Evolutionary conservation across 2,329 filamentous ascomycete species (phyloP), one percentile per base, ranked within the genome.

Genomic region (Parasarocladium wereldwijsianum): DNA sequence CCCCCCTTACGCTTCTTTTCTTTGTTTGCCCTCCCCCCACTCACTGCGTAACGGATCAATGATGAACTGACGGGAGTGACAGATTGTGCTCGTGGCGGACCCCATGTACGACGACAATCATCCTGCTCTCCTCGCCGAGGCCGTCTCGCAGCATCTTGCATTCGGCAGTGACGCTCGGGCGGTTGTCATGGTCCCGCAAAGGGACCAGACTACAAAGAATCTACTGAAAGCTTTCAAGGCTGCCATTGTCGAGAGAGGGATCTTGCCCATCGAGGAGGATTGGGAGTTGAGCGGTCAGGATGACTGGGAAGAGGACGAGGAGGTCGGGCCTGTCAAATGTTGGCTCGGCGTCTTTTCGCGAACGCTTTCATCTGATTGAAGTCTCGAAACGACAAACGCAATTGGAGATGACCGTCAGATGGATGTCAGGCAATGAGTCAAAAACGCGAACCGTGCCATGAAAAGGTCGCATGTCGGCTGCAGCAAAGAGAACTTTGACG

Each of bases 101-200:
- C 70, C 83, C 1, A 59, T 98, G 13, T 96, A 96, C 52, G 84
- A 86, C 26, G 67, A 85, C 28, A 67, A 80, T 4, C 90, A 96
- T 45, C 84, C 87, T 0, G 54, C 51, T 3, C 69, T 90, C 43
- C 65, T 96, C 14, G 73, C 76, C 0, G 61, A 72, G 10, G 76
- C 81, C 10, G 74, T 96, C 25, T 54, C 62, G 8, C 55, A 65
- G 22, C 83, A 85, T 54, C 60, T 94, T 8, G 64, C 64, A 7
- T 52, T 59, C 10, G 60, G 59, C 3, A 33, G 50, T 0, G 56
- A 66, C 17, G 70, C 82, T 2, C 66, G 79, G 20, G 77, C 78
- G 2, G 62, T 94, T 8, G 58, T 90, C 25, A 87, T 93, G 57
- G 71, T 92, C 24, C 87, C 87, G 0, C 60, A 84, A 32, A 66